Percentiles rank a stretch among this genome's conserved stretches.
phyloP scores from a whole-genome alignment of 2,329 filamentous ascomycete species.

The Tolypocladium amazonense region DNA sequence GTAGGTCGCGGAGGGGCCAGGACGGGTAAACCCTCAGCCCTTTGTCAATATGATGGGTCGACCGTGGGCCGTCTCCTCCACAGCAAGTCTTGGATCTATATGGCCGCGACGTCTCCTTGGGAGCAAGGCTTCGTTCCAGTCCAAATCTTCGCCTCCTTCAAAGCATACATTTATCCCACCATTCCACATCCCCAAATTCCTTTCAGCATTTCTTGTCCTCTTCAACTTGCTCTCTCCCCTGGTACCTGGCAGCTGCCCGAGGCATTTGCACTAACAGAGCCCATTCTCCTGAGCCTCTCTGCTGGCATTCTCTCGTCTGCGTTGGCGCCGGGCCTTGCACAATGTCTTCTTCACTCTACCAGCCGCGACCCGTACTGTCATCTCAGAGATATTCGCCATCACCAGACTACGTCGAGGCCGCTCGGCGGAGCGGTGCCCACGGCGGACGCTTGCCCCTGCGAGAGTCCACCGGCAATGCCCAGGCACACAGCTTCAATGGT shows the following conservation, averaged over 20 bases:
- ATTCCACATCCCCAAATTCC: constrained; percentile 33
- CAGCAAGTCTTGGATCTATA: constrained; percentile 28
- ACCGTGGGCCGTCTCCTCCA: constrained; percentile 17
- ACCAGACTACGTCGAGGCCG: constrained; percentile 33
- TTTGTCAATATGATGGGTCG: constrained; percentile 22
- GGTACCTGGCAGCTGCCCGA: constrained; percentile 17
- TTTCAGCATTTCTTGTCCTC: constrained; percentile 31
- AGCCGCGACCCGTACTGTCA: constrained; percentile 35
- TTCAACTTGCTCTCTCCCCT: constrained; percentile 20
- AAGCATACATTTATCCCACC: constrained; percentile 30
- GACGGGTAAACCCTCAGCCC: constrained; percentile 15
- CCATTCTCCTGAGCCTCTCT: constrained; percentile 16
- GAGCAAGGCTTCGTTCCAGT: constrained; percentile 26
- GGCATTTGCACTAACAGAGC: constrained; percentile 16
- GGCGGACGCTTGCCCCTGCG: constrained; percentile 34
- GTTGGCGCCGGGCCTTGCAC: constrained; percentile 9
- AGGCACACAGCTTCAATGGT: constrained; percentile 29
- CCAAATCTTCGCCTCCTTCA: constrained; percentile 18
- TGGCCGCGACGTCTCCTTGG: constrained; percentile 19
- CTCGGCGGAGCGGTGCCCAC: constrained; percentile 28
- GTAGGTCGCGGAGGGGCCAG: constrained; percentile 14
- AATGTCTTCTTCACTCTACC: constrained; percentile 27
- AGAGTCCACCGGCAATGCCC: constrained; percentile 42
- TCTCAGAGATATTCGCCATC: constrained; percentile 39
- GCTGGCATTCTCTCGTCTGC: constrained; percentile 20